Percentiles rank a stretch among this genome's conserved stretches.
phyloP scores from a whole-genome alignment of 1,284 basidiomycete genomes.

The Ustilago nuda region DNA sequence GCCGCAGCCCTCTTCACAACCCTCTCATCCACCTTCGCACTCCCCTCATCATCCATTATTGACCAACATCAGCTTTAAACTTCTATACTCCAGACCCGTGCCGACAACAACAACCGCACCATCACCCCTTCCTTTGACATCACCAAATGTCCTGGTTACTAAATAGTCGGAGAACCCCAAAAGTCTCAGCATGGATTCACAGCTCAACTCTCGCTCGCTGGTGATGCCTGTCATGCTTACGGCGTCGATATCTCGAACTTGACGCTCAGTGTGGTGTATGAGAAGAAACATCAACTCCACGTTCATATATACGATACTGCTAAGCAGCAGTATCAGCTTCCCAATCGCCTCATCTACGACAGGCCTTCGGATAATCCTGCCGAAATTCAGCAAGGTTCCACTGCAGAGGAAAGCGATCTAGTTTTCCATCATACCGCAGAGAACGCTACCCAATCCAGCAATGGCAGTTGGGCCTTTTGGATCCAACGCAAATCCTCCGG shows the following conservation, averaged over 20 bases:
- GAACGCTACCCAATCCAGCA: constrained; percentile 48
- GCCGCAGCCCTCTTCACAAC: constrained; percentile 30
- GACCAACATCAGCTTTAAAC: constrained; percentile 29
- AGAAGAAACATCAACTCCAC: constrained; percentile 73
- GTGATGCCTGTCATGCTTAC: constrained; percentile 78
- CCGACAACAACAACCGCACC: constrained; percentile 9
- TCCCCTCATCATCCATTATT: constrained; percentile 29
- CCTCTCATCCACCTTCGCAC: constrained; percentile 14
- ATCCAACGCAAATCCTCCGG: constrained; percentile 74
- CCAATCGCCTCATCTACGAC: constrained; percentile 75
- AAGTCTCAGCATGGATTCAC: constrained; percentile 71
- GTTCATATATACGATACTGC: constrained; percentile 78
- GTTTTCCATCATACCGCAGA: constrained; percentile 76
- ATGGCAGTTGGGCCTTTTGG: constrained; percentile 80
- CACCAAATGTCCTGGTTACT: constrained; percentile 49
- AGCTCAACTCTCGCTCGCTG: constrained; percentile 75
- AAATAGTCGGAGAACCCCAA: constrained; percentile 39
- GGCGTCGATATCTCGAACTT: constrained; percentile 77
- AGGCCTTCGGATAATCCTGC: constrained; percentile 71
- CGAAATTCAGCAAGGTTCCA: constrained; percentile 31
- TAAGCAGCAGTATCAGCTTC: constrained; percentile 76
- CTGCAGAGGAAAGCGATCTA: constrained; percentile 60
- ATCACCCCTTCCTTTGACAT: constrained; percentile 42
- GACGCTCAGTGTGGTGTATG: constrained; percentile 77
- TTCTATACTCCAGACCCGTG: constrained; percentile 26